These are phyloP conservation scores for Sporothrix protearum DNA, from an alignment of 2,329 filamentous ascomycete genomes.

Conservation along the genomic window DNA sequence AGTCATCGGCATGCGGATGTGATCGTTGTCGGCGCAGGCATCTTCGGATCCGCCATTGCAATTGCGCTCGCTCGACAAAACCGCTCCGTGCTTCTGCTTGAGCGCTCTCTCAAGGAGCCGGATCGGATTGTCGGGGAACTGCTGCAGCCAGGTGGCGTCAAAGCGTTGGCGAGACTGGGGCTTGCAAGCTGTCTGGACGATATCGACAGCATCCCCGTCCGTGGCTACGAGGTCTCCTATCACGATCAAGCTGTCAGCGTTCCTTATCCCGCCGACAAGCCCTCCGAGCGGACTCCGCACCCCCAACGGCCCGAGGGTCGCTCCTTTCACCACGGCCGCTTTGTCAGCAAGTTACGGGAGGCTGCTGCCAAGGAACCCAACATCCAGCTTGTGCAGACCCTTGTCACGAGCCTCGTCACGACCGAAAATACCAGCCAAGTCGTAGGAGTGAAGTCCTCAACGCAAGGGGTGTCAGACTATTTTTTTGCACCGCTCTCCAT, in stretches of 20 bases:
- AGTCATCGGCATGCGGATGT: slow-evolving; percentile 68
- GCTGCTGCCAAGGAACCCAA: slow-evolving; percentile 73
- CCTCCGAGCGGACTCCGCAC: slow-evolving; percentile 41
- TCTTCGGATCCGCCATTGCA: slow-evolving; percentile 82
- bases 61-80: slow-evolving; percentile 82
- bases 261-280: slow-evolving; percentile 70
- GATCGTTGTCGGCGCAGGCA: slow-evolving; percentile 83
- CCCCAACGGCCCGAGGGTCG: slow-evolving; percentile 59
- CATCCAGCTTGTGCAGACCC: slow-evolving; percentile 85
- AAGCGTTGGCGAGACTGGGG: slow-evolving; percentile 75
- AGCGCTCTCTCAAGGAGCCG: slow-evolving; percentile 83
- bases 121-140: slow-evolving; percentile 94
- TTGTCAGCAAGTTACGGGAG: slow-evolving; percentile 75
- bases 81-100: slow-evolving; percentile 81
- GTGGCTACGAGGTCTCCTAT: slow-evolving; percentile 86
- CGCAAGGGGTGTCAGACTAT: slow-evolving; percentile 59
- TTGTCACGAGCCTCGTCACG: slow-evolving; percentile 70
- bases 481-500: slow-evolving; percentile 88
- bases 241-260: slow-evolving; percentile 70
- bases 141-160: slow-evolving; percentile 84
- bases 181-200: slow-evolving; percentile 76
- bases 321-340: slow-evolving; percentile 89
- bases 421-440: slow-evolving; percentile 64
- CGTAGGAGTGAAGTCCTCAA: slow-evolving; percentile 74
- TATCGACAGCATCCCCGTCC: slow-evolving; percentile 78